Conservation (phyloP, 2,329 filamentous ascomycete genomes). For the Pezicula neosporulosa region DNA sequence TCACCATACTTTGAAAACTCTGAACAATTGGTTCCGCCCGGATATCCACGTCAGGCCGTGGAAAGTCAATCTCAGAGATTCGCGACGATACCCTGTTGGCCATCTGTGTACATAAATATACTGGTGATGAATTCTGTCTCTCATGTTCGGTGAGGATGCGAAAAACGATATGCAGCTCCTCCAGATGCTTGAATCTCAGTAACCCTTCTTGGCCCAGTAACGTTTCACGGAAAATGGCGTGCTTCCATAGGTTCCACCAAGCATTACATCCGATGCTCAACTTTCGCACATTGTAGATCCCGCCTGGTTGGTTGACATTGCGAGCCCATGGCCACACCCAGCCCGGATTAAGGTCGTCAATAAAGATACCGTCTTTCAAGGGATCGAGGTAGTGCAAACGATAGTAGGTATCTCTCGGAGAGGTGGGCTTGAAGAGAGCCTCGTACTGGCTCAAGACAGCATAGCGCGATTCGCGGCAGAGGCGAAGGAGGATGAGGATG, state of each 20-base stretch:
- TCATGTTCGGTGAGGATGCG: not conserved
- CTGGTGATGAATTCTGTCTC: not conserved
- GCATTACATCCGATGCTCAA: conserved; percentile 1
- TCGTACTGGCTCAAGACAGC: not conserved
- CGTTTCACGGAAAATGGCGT: not conserved
- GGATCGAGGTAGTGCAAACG: conserved; percentile 1
- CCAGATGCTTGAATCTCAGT: not conserved
- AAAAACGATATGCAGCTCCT: conserved; percentile 2
- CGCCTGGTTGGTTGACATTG: not conserved
- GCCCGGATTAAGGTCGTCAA: not conserved
- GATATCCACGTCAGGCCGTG: not conserved
- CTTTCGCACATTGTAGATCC: not conserved
- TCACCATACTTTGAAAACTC: not conserved
- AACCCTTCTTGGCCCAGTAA: not conserved
- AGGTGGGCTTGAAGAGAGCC: not conserved
- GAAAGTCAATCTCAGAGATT: not conserved
- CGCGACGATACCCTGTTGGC: not conserved
- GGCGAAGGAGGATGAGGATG: not conserved
- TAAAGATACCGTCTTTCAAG: conserved; percentile 1
- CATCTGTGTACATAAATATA: not conserved
- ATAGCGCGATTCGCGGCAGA: not conserved
- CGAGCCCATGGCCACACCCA: not conserved
- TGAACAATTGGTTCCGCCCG: not conserved
- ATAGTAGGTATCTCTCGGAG: not conserved
- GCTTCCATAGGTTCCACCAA: conserved; percentile 1